Evolutionary conservation across 2,329 filamentous ascomycete genomes (phyloP).

Genomic region (Gaeumannomyces tritici): DNA sequence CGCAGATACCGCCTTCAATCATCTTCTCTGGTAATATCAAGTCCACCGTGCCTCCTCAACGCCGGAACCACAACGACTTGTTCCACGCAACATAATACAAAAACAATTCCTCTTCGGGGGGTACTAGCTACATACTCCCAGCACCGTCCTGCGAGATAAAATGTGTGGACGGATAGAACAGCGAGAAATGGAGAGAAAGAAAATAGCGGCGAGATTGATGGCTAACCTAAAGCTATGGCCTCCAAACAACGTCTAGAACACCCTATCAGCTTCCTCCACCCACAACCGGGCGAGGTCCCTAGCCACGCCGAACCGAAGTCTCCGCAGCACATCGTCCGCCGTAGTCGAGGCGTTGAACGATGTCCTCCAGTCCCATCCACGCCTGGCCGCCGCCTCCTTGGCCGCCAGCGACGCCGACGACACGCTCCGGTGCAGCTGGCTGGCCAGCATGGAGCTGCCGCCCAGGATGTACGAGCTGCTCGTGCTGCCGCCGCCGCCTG

Average conservation of each 20-base stretch:
- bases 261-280: conserved; percentile 52
- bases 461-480: conserved; percentile 59
- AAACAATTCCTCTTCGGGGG: neutral
- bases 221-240: neutral
- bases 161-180: neutral
- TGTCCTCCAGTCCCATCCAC: conserved; percentile 49
- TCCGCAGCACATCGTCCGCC: conserved; percentile 61
- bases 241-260: neutral
- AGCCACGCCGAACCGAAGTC: conserved; percentile 64
- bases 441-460: conserved; percentile 62
- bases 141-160: too few relatives aligned
- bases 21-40: neutral
- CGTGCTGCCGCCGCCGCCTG: conserved; percentile 36
- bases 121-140: neutral
- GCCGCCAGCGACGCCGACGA: conserved; percentile 37
- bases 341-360: conserved; percentile 46
- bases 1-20: neutral
- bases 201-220: neutral
- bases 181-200: neutral
- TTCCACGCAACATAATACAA: neutral
- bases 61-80: neutral
- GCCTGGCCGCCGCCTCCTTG: conserved; percentile 14
- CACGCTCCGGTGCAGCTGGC: conserved; percentile 51
- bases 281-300: conserved; percentile 63
- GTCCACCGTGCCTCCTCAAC: neutral